These are phyloP conservation scores for Ogataea populi-albae DNA, from an alignment of 805 yeast species.

Conservation along the genomic window DNA sequence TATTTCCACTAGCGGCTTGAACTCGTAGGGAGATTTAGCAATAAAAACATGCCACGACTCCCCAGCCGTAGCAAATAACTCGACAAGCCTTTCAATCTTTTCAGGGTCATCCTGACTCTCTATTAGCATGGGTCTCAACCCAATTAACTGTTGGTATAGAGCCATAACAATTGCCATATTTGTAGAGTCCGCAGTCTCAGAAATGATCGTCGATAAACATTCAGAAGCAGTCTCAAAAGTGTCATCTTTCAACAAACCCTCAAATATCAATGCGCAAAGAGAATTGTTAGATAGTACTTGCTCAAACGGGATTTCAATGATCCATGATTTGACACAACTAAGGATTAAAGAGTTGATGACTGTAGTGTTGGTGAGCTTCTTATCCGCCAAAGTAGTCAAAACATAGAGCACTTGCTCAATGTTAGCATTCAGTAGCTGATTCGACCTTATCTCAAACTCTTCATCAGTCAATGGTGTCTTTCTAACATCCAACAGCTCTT, in stretches of 20 bases:
- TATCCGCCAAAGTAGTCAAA: conserved; percentile 48
- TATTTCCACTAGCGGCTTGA: conserved; percentile 70
- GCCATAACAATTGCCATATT: conserved; percentile 53
- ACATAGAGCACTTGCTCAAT: conserved; percentile 66
- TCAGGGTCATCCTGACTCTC: conserved; percentile 59
- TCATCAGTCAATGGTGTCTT: conserved; percentile 78
- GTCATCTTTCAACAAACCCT: conserved; percentile 53
- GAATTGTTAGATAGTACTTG: conserved; percentile 62
- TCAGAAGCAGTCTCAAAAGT: conserved; percentile 84
- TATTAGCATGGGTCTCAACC: conserved; percentile 51
- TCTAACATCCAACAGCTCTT: conserved; percentile 77
- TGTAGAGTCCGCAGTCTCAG: conserved; percentile 78
- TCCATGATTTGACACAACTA: conserved; percentile 86
- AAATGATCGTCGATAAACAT: conserved; percentile 75
- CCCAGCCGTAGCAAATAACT: conserved; percentile 87
- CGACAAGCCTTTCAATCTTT: conserved; percentile 62
- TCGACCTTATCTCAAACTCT: conserved; percentile 66
- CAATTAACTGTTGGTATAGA: conserved; percentile 65
- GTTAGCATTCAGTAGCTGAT: conserved; percentile 60
- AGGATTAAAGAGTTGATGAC: conserved; percentile 48
- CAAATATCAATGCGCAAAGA: conserved; percentile 66
- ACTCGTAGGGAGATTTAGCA: conserved; percentile 66
- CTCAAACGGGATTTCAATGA: conserved; percentile 76
- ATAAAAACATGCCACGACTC: conserved; percentile 92
- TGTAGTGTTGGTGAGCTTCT: conserved; percentile 26